Evolutionary conservation across 768 basidiomycete genomes (phyloP), one percentile per base, ranked within the genome.

Genomic region (Astraeus odoratus): DNA sequence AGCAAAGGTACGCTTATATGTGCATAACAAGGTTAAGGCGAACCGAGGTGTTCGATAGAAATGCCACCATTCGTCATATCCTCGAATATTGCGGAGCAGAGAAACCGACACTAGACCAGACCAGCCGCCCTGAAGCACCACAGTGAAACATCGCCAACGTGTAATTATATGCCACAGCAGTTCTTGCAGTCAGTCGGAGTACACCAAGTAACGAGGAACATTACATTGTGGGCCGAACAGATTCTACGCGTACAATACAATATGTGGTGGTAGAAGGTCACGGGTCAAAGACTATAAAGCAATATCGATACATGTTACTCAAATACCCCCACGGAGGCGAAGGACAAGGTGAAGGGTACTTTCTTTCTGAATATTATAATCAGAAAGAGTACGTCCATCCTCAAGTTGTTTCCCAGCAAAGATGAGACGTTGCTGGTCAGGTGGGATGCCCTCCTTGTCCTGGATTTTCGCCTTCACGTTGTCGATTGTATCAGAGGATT

Each of bases 311-410:
- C 30, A 29, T 31, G 10, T 5, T 4, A 5, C 13, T 38, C 23
- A 38, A 23, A 38, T 10, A 38, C 86, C 85, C 52, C 85, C 86
- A 55, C 86, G 82, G 1, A 87, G 77, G 64, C 85, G 81, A 33
- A 87, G 77, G 23, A 53, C 58, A 59, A 80, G 67, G 58, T 81
- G 71, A 49, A 86, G 74, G 40, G 82, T 85, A 16, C 70, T 69
- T 69, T 80, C 78, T 59, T 81, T 80, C 67, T 79, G 79, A 48
- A 82, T 81, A 60, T 80, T 80, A 64, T 81, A 83, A 57, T 83
- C 81, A 24, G 78, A 80, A 31, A 31, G 30, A 31, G 30, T 31
- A 12, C 30, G 30, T 5, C 30, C 30, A 12, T 31, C 30, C 10
- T 31, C 30, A 31, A 31, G 30, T 31, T 31, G 30, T 12, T 31